Percentiles rank a stretch among this genome's conserved stretches.
Conservation (phyloP, 2,329 filamentous ascomycete genomes). For the Colletotrichum navitas region DNA sequence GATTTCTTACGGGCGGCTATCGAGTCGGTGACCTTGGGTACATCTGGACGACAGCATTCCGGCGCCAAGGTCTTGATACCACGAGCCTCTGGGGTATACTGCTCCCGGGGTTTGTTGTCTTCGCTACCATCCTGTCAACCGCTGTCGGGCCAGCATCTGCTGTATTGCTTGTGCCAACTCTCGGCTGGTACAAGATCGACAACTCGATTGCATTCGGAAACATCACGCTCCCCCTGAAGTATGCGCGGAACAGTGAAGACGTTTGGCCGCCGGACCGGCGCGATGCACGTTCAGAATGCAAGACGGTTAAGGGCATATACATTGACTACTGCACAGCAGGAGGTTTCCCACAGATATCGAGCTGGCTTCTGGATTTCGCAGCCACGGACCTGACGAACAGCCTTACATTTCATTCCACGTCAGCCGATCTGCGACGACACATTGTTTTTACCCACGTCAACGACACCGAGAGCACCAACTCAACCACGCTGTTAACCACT, state of each 20-base stretch:
- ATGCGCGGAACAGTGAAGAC: neutral
- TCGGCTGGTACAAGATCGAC: constrained; percentile 15
- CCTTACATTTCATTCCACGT: neutral
- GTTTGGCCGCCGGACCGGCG: too few species aligned
- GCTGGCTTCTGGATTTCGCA: too few species aligned
- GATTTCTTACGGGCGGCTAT: constrained; percentile 32
- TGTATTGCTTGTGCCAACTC: constrained; percentile 20
- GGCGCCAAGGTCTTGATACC: constrained; percentile 4
- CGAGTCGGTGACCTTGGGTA: constrained; percentile 31
- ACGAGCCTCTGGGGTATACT: neutral
- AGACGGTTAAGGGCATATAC: neutral
- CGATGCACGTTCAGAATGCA: neutral
- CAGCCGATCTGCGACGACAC: constrained; percentile 4
- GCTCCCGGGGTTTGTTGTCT: constrained; percentile 8
- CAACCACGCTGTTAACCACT: neutral
- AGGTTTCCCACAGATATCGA: constrained; percentile 6
- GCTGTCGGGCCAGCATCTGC: constrained; percentile 32
- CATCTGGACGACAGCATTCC: neutral
- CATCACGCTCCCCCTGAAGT: neutral
- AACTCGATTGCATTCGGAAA: neutral
- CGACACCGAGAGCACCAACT: accelerated
- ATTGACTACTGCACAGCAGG: neutral
- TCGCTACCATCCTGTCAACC: constrained; percentile 18
- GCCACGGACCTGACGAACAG: too few species aligned
- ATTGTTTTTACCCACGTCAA: neutral